Evolutionary conservation across 192 early-diverging fungal species (phyloP).

Genomic region (Pilobolus umbonatus): DNA sequence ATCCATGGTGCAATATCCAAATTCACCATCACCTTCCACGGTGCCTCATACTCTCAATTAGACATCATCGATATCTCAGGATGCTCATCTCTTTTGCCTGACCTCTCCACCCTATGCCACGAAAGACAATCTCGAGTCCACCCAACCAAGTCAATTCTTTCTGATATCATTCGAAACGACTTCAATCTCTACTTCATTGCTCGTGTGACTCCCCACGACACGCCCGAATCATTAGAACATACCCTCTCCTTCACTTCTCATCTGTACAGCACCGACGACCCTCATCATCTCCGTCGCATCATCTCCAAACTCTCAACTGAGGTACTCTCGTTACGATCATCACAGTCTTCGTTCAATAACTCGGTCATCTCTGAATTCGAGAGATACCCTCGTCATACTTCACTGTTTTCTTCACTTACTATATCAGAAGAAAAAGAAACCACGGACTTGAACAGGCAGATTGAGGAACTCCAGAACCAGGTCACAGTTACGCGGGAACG

Average conservation of each 20-base stretch:
- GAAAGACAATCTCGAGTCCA: too few species aligned
- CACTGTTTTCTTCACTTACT: constrained; percentile 4
- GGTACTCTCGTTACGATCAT: neutral
- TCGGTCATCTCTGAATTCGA: neutral
- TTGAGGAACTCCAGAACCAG: constrained; percentile 27
- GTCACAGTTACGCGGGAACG: constrained; percentile 24
- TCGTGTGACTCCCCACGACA: neutral
- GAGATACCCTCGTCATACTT: neutral
- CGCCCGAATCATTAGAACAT: neutral
- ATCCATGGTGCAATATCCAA: too few species aligned
- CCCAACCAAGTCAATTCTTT: too few species aligned
- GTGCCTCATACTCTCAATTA: too few species aligned
- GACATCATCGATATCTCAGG: too few species aligned
- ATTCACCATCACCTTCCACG: too few species aligned
- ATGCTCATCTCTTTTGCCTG: too few species aligned
- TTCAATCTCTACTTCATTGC: too few species aligned
- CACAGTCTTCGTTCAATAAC: neutral
- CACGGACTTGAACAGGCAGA: constrained; percentile 17
- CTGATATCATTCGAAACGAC: too few species aligned
- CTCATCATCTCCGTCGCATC: neutral
- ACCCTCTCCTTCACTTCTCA: neutral
- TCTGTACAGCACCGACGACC: neutral
- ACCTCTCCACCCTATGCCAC: too few species aligned
- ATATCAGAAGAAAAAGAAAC: constrained; percentile 10
- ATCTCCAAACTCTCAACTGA: neutral